A percentile compares a stretch with the other conserved stretches of the same genome.
Conservation (phyloP, 495 filamentous ascomycete species). For the Daldinia vernicosa region DNA sequence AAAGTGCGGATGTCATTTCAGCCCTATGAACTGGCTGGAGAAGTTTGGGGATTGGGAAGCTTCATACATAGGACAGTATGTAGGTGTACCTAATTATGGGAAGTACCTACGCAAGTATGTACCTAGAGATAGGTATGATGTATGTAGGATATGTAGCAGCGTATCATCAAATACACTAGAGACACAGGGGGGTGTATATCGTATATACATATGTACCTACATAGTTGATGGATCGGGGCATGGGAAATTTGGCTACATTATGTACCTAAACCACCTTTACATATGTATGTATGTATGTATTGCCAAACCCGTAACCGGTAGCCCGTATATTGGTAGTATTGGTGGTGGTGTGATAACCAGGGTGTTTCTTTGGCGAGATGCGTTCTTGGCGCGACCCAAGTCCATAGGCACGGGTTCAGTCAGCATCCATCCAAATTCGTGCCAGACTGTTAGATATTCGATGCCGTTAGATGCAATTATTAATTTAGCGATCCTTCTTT, state of each 20-base stretch:
- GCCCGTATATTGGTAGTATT: slow-evolving; percentile 16
- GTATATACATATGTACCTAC: background rate
- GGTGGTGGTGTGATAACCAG: slow-evolving; percentile 33
- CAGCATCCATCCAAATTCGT: slow-evolving; percentile 37
- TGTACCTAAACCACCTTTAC: slow-evolving; percentile 29
- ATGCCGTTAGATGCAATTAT: slow-evolving; percentile 19
- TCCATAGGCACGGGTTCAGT: slow-evolving; percentile 45
- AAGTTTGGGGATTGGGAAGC: background rate
- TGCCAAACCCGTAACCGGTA: slow-evolving; percentile 27
- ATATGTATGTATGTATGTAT: too few relatives aligned
- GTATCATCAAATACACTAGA: background rate
- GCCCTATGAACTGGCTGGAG: slow-evolving; percentile 32
- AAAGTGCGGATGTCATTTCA: slow-evolving; percentile 44
- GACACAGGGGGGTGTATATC: background rate
- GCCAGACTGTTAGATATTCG: slow-evolving; percentile 13
- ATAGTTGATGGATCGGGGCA: background rate
- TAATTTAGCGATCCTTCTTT: background rate
- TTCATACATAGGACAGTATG: background rate
- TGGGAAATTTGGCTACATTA: background rate
- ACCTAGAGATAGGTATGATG: background rate
- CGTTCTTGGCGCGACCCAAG: slow-evolving; percentile 42
- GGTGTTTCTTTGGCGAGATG: slow-evolving; percentile 21
- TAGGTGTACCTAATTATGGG: slow-evolving; percentile 1
- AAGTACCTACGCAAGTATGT: background rate
- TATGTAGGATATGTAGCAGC: background rate